A percentile compares a stretch with the other conserved stretches of the same genome.
phyloP scores from a whole-genome alignment of 768 basidiomycete species.

The Boletus coccyginus region DNA sequence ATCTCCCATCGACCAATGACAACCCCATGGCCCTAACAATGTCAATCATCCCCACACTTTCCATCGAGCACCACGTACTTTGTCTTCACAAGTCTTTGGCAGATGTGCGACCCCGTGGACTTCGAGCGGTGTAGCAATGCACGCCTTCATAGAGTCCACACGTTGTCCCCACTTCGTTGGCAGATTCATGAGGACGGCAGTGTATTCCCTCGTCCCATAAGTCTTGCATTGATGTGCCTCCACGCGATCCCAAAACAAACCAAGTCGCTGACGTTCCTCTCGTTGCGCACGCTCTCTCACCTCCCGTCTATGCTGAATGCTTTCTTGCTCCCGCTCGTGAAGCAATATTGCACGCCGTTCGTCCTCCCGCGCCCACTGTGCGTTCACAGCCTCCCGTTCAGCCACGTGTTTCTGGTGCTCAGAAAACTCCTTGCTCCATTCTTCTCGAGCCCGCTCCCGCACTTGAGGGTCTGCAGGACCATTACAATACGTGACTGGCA shows the following conservation, averaged over 20 bases:
- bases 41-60: neutral
- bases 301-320: slow-evolving; percentile 10
- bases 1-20: slow-evolving; percentile 29
- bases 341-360: slow-evolving; percentile 2
- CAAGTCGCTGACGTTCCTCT: slow-evolving; percentile 16
- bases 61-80: slow-evolving; percentile 6
- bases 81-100: slow-evolving; percentile 23
- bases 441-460: slow-evolving; percentile 18
- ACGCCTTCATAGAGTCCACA: slow-evolving; percentile 14
- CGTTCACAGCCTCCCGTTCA: slow-evolving; percentile 7
- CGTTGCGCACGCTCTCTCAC: slow-evolving; percentile 18
- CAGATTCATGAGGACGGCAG: slow-evolving; percentile 29
- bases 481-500: slow-evolving; percentile 18
- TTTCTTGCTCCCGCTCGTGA: slow-evolving; percentile 20
- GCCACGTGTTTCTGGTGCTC: slow-evolving; percentile 15
- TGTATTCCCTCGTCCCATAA: slow-evolving; percentile 29
- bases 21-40: slow-evolving; percentile 9
- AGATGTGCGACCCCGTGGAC: slow-evolving; percentile 20
- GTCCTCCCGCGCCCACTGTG: slow-evolving; percentile 22
- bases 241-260: slow-evolving; percentile 22
- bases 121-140: slow-evolving; percentile 20
- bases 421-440: slow-evolving; percentile 19
- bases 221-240: slow-evolving; percentile 24
- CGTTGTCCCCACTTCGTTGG: slow-evolving; percentile 19
- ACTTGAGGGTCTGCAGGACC: slow-evolving; percentile 17